Evolutionary conservation across 2,329 filamentous ascomycete genomes (phyloP).

Genomic region (Chalara sp.): DNA sequence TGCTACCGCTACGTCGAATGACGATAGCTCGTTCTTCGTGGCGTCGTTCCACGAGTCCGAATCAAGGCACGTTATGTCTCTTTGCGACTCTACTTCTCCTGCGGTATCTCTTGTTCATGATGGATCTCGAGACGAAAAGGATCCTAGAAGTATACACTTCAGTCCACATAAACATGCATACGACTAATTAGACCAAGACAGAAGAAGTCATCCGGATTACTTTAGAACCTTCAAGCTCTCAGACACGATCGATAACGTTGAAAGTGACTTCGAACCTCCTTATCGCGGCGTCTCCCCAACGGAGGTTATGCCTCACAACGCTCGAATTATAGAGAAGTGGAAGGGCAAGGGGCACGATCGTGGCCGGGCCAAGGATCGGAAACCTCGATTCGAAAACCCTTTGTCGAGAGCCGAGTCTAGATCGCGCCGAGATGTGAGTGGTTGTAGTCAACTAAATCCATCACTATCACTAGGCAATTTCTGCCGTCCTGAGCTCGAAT

Average conservation of each 20-base stretch:
- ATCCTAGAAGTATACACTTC: neutral
- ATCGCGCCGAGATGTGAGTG: slow-evolving; percentile 4
- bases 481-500: no score
- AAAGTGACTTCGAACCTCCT: no score
- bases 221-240: no score
- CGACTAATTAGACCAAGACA: no score
- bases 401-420: slow-evolving; percentile 21
- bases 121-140: neutral
- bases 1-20: slow-evolving; percentile 10
- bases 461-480: no score
- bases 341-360: no score
- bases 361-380: slow-evolving; percentile 16
- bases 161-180: neutral
- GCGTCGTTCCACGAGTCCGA: slow-evolving; percentile 22
- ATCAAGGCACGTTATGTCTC: slow-evolving; percentile 21
- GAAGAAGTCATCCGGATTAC: no score
- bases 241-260: no score
- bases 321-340: no score
- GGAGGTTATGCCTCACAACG: no score
- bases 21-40: slow-evolving; percentile 8
- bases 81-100: slow-evolving; percentile 14
- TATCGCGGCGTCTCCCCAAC: no score
- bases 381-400: slow-evolving; percentile 17
- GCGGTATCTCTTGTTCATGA: neutral
- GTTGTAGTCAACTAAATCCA: no score